Conservation (phyloP, 805 yeast species). For the Brettanomyces nanus region DNA sequence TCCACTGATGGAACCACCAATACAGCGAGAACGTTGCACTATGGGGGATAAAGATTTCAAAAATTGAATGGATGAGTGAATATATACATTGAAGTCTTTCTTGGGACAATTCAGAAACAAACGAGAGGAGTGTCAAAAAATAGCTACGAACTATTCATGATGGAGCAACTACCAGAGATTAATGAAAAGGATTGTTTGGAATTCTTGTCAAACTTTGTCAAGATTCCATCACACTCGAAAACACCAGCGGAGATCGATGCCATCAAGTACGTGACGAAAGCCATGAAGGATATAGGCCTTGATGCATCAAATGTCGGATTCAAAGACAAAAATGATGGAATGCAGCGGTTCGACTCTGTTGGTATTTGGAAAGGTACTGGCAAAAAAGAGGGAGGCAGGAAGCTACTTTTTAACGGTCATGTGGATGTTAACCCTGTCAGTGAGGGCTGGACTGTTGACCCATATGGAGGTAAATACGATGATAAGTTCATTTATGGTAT, state of each 20-base stretch:
- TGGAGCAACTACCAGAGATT: constrained; percentile 14
- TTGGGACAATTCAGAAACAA: not conserved
- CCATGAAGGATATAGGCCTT: constrained; percentile 19
- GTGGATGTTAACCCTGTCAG: constrained; percentile 26
- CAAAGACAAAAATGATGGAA: constrained; percentile 19
- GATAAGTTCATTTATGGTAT: constrained; percentile 23
- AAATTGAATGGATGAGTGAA: too few relatives aligned
- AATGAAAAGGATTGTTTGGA: constrained; percentile 17
- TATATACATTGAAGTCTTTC: too few relatives aligned
- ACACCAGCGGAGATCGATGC: constrained; percentile 23
- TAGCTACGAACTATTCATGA: not conserved
- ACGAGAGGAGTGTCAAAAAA: not conserved
- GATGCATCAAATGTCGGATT: constrained; percentile 18
- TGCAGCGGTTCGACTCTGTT: constrained; percentile 20
- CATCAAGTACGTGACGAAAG: constrained; percentile 20
- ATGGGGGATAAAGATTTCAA: too few relatives aligned
- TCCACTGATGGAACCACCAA: too few relatives aligned
- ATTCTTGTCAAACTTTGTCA: constrained; percentile 22
- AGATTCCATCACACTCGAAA: constrained; percentile 23
- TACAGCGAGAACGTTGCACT: too few relatives aligned
- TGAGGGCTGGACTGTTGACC: constrained; percentile 28
- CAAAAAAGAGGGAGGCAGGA: constrained; percentile 12
- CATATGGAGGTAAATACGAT: constrained; percentile 21
- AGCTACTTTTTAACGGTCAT: constrained; percentile 25
- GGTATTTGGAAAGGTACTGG: constrained; percentile 25